Evolutionary conservation across 192 early-diverging fungal species (phyloP).

Genomic region (Dissophora ornata): DNA sequence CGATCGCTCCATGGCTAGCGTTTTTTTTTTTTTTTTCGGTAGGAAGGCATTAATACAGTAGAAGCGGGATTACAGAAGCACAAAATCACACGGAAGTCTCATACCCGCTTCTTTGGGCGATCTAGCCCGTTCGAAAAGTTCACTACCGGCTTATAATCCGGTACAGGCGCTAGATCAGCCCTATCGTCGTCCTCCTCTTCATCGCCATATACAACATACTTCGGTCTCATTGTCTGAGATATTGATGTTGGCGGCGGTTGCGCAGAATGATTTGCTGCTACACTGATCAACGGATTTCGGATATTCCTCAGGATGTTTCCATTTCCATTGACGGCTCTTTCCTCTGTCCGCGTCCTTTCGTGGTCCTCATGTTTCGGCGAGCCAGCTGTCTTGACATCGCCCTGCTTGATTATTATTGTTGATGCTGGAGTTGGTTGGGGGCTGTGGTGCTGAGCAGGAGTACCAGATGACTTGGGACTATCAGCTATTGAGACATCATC

Average conservation of each 20-base stretch:
- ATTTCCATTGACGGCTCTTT: background rate
- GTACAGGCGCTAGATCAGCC: constrained; percentile 3
- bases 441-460: background rate
- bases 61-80: too few relatives aligned
- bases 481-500: background rate
- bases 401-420: background rate
- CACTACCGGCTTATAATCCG: background rate
- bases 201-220: constrained; percentile 16
- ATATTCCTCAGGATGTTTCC: too few relatives aligned
- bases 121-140: constrained; percentile 26
- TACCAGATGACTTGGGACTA: background rate
- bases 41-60: too few relatives aligned
- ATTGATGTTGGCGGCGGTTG: background rate
- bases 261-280: background rate
- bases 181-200: constrained; percentile 29
- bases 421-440: background rate
- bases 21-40: too few relatives aligned
- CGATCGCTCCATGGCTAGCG: constrained; percentile 11
- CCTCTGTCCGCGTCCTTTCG: background rate
- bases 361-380: background rate
- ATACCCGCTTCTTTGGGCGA: constrained; percentile 39
- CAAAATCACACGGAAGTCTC: background rate
- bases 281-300: background rate
- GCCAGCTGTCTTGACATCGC: background rate
- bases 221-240: constrained; percentile 3